These are phyloP conservation scores for Rosa chinensis DNA, from an alignment of 306 rosid species.

Conservation along the genomic window DNA sequence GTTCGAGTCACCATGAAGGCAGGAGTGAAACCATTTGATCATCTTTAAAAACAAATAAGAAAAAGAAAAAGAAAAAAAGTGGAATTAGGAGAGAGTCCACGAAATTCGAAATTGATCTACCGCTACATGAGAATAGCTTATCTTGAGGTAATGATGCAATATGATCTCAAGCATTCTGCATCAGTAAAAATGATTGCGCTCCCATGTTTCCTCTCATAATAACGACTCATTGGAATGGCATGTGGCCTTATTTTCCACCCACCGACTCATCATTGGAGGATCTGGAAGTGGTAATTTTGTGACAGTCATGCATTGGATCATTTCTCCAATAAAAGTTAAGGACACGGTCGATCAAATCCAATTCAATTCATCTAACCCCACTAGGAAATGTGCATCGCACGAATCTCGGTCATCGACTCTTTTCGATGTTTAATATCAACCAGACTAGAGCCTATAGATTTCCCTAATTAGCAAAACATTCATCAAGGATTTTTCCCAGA, in stretches of 20 bases:
- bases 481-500: neutral
- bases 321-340: too few species aligned
- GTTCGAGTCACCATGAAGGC: too few species aligned
- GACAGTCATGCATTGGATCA: neutral
- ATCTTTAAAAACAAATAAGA: too few species aligned
- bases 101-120: neutral
- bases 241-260: neutral
- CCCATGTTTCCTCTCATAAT: slow-evolving; percentile 25
- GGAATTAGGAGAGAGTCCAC: neutral
- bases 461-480: slow-evolving; percentile 22
- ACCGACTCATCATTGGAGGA: neutral
- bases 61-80: too few species aligned
- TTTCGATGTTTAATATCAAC: slow-evolving; percentile 8
- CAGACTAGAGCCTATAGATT: slow-evolving; percentile 1
- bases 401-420: slow-evolving; percentile 1
- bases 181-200: neutral
- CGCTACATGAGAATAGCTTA: too few species aligned
- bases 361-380: neutral
- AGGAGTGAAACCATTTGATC: too few species aligned
- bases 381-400: slow-evolving; percentile 15
- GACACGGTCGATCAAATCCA: neutral
- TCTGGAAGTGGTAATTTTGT: neutral
- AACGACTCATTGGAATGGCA: slow-evolving; percentile 13
- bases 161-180: slow-evolving; percentile 18
- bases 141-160: neutral